Evolutionary conservation across 441 rosid genomes (phyloP).

Genomic region (Gossypium aridum): DNA sequence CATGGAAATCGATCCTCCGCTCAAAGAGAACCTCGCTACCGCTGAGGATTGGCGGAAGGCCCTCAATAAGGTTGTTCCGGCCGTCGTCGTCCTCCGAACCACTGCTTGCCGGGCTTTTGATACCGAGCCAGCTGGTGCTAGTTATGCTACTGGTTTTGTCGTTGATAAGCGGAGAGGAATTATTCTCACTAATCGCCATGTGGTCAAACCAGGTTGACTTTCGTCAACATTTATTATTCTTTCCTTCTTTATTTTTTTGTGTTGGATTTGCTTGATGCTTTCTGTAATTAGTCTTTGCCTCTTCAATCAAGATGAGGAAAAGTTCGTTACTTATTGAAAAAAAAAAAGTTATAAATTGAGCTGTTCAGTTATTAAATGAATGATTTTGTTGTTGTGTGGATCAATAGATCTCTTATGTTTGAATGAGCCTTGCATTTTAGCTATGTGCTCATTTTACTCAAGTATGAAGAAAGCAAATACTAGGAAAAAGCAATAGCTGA

Average conservation of each 20-base stretch:
- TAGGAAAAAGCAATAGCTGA: not conserved
- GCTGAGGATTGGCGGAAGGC: conserved; percentile 84
- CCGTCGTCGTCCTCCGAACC: conserved; percentile 78
- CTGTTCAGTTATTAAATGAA: not conserved
- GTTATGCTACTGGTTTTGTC: conserved; percentile 83
- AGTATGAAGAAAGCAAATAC: not conserved
- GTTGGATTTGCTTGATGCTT: not conserved
- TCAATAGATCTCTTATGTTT: not conserved
- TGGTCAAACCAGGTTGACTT: conserved; percentile 76
- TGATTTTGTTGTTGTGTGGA: not conserved
- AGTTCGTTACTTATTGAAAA: not conserved
- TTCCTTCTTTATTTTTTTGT: not conserved
- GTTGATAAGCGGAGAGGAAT: conserved; percentile 87
- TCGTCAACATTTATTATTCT: not conserved
- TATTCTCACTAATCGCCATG: conserved; percentile 96
- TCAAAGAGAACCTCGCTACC: conserved; percentile 43
- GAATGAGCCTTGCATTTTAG: not conserved
- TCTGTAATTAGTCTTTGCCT: not conserved
- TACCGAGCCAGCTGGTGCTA: conserved; percentile 66
- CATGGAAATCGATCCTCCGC: conserved; percentile 69
- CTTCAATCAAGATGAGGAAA: not conserved
- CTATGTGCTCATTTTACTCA: not conserved
- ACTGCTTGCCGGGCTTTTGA: conserved; percentile 84
- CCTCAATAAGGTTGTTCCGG: conserved; percentile 72
- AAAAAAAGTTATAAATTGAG: not conserved